These are phyloP conservation scores for Acacia melanoxylon DNA, from an alignment of 306 rosid species.

Conservation along the genomic window DNA sequence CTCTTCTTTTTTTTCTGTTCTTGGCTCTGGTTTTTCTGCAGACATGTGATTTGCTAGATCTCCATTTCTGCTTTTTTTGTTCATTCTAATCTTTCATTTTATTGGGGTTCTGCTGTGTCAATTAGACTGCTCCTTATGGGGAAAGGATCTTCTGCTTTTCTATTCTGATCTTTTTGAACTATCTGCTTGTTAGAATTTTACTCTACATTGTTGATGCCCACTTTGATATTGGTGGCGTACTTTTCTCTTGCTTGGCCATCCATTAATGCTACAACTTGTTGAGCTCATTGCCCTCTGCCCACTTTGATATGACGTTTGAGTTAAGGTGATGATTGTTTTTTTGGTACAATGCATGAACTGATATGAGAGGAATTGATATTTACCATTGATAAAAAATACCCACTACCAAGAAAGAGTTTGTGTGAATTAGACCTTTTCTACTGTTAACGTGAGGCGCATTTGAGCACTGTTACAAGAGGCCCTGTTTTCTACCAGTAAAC, in stretches of 20 bases:
- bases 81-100: background rate
- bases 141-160: background rate
- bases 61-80: background rate
- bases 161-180: background rate
- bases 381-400: rapidly evolving
- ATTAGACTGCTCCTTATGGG: background rate
- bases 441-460: no score
- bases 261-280: background rate
- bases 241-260: background rate
- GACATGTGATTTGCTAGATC: background rate
- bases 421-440: no score
- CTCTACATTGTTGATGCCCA: background rate
- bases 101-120: background rate
- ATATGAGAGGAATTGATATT: no score
- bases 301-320: no score
- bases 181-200: background rate
- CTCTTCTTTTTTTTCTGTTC: background rate
- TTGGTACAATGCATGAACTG: no score
- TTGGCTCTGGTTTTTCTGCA: background rate
- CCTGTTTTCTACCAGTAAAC: no score
- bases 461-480: no score
- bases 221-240: background rate
- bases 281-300: no score
- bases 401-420: rapidly evolving
- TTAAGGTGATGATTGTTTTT: no score